Evolutionary conservation across 805 yeast genomes (phyloP).

Genomic region (Lipomyces japonicus): DNA sequence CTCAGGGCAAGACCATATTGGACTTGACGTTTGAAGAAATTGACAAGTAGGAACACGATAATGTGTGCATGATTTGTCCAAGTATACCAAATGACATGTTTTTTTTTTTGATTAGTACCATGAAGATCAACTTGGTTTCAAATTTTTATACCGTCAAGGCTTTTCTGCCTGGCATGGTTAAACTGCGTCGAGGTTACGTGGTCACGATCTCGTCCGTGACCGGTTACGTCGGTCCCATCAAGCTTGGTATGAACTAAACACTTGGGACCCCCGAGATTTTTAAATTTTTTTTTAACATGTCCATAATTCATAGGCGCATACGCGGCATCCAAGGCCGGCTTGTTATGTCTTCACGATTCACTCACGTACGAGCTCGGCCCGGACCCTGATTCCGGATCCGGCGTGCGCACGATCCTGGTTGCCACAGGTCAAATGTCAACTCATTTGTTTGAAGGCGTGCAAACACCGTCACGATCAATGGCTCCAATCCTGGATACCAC

Average conservation of each 20-base stretch:
- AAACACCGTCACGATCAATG: conserved; percentile 64
- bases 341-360: conserved; percentile 79
- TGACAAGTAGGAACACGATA: conserved; percentile 35
- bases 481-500: conserved; percentile 80
- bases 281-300: background rate
- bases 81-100: background rate
- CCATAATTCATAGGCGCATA: conserved; percentile 55
- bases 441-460: conserved; percentile 63
- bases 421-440: conserved; percentile 88
- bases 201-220: conserved; percentile 79
- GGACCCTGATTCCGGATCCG: conserved; percentile 37
- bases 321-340: conserved; percentile 85
- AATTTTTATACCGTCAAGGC: conserved; percentile 65
- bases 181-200: conserved; percentile 62
- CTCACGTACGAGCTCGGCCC: conserved; percentile 64
- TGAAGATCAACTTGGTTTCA: conserved; percentile 66
- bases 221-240: conserved; percentile 82
- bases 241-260: conserved; percentile 42
- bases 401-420: conserved; percentile 68
- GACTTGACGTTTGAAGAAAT: conserved; percentile 58
- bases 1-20: conserved; percentile 51
- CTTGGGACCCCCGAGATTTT: background rate
- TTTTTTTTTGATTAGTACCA: conserved; percentile 38
- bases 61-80: no score
- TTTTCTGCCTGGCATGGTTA: conserved; percentile 71